Percentiles rank a stretch among this genome's conserved stretches.
Conservation (phyloP, 768 basidiomycete genomes). For the Pleurotus platypus region DNA sequence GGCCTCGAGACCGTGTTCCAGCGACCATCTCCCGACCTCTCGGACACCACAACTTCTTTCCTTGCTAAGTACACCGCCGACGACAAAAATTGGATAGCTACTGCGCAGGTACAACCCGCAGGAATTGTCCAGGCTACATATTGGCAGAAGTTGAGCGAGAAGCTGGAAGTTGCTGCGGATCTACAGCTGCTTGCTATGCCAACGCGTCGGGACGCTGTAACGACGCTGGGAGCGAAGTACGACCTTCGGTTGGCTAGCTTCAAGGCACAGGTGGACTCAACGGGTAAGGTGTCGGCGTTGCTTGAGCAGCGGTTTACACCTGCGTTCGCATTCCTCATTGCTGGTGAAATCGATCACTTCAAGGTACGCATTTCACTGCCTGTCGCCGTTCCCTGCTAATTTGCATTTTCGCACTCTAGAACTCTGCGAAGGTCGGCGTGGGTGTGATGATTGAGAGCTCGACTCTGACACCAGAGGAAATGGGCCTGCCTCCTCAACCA, state of each 20-base stretch:
- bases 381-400: conserved; percentile 2
- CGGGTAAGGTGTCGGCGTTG: conserved; percentile 91
- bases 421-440: conserved; percentile 90
- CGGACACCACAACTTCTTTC: conserved; percentile 73
- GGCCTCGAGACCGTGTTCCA: conserved; percentile 87
- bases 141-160: conserved; percentile 93
- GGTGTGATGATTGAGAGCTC: conserved; percentile 97
- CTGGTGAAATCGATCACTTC: conserved; percentile 98
- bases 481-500: conserved; percentile 59
- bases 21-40: conserved; percentile 64
- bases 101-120: conserved; percentile 78
- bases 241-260: conserved; percentile 93
- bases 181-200: conserved; percentile 79
- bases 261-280: conserved; percentile 91
- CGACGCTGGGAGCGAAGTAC: conserved; percentile 94
- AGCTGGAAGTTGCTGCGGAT: conserved; percentile 97
- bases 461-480: conserved; percentile 78
- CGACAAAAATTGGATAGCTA: conserved; percentile 88
- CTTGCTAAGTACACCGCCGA: conserved; percentile 74
- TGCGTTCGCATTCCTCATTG: conserved; percentile 88
- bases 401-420: conserved; percentile 40
- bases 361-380: conserved; percentile 54
- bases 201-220: conserved; percentile 82
- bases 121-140: conserved; percentile 90
- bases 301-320: conserved; percentile 97